A percentile compares a stretch with the other conserved stretches of the same genome.
phyloP scores from a whole-genome alignment of 345 rosid genomes.

The Turnera subulata region DNA sequence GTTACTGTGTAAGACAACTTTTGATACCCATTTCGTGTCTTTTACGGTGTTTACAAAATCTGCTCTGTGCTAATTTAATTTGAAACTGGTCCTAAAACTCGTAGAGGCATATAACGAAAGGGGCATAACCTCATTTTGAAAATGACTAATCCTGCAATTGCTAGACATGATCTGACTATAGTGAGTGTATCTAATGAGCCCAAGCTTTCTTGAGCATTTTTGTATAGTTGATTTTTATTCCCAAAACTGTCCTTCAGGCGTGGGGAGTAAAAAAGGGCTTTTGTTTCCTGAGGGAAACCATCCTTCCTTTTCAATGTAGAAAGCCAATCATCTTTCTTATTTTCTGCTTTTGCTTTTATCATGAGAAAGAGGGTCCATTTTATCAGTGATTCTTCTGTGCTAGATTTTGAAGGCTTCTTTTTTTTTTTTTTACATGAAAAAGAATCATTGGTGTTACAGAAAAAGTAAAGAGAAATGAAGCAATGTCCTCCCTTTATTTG shows the following conservation, averaged over 20 bases:
- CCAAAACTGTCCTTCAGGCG: slow-evolving; percentile 32
- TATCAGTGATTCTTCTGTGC: slow-evolving; percentile 2
- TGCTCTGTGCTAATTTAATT: slow-evolving; percentile 2
- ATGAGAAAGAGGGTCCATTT: slow-evolving; percentile 22
- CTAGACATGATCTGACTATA: slow-evolving; percentile 35
- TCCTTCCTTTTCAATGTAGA: slow-evolving; percentile 24
- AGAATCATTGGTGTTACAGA: too few relatives aligned
- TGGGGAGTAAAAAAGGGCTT: slow-evolving; percentile 27
- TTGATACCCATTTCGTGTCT: slow-evolving; percentile 20
- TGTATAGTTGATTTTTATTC: not conserved
- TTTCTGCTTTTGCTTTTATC: slow-evolving; percentile 36
- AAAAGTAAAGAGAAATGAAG: too few relatives aligned
- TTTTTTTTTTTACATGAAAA: too few relatives aligned
- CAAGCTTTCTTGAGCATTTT: not conserved
- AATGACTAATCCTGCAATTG: slow-evolving; percentile 32
- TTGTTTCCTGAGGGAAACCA: slow-evolving; percentile 16
- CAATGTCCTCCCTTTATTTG: too few relatives aligned
- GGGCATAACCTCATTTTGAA: slow-evolving; percentile 15
- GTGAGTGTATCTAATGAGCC: slow-evolving; percentile 29
- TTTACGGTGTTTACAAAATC: slow-evolving; percentile 30
- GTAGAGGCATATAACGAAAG: not conserved
- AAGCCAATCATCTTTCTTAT: slow-evolving; percentile 39
- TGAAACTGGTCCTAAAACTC: not conserved
- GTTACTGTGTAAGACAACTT: slow-evolving; percentile 81
- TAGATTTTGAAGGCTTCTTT: too few relatives aligned